phyloP scores from a whole-genome alignment of 1,139 yeast genomes.

The Blastobotrys apis region DNA sequence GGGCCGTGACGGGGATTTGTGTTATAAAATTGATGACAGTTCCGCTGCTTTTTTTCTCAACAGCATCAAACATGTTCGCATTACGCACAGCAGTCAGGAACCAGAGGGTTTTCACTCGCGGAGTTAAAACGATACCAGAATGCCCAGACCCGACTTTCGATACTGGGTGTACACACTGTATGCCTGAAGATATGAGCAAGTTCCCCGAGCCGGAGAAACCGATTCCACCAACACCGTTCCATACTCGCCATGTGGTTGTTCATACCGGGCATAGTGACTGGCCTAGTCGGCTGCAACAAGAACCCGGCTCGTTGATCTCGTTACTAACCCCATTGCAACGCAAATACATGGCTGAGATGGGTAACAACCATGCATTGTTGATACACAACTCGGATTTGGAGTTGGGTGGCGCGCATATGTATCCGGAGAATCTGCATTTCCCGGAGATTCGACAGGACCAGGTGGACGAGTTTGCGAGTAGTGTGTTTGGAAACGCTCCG shows the following conservation, averaged over 20 bases:
- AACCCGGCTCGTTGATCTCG: slow-evolving; percentile 42
- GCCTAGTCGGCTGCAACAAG: slow-evolving; percentile 55
- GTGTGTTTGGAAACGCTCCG: slow-evolving; percentile 31
- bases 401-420: slow-evolving; percentile 37
- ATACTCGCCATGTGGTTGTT: slow-evolving; percentile 55
- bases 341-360: slow-evolving; percentile 25
- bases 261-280: slow-evolving; percentile 45
- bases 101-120: no score
- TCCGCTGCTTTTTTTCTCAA: no score
- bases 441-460: slow-evolving; percentile 35
- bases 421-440: slow-evolving; percentile 51
- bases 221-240: slow-evolving; percentile 42
- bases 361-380: slow-evolving; percentile 48
- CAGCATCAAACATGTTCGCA: no score
- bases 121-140: no score
- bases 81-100: no score
- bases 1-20: no score
- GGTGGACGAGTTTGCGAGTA: slow-evolving; percentile 42
- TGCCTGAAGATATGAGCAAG: slow-evolving; percentile 34
- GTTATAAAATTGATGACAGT: no score
- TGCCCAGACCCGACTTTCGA: slow-evolving; percentile 54
- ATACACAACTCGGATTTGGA: slow-evolving; percentile 43
- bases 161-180: slow-evolving; percentile 62
- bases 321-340: slow-evolving; percentile 11
- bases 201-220: slow-evolving; percentile 20